phyloP scores from a whole-genome alignment of 2,329 filamentous ascomycete genomes.

The Ceratocystis albifundus region DNA sequence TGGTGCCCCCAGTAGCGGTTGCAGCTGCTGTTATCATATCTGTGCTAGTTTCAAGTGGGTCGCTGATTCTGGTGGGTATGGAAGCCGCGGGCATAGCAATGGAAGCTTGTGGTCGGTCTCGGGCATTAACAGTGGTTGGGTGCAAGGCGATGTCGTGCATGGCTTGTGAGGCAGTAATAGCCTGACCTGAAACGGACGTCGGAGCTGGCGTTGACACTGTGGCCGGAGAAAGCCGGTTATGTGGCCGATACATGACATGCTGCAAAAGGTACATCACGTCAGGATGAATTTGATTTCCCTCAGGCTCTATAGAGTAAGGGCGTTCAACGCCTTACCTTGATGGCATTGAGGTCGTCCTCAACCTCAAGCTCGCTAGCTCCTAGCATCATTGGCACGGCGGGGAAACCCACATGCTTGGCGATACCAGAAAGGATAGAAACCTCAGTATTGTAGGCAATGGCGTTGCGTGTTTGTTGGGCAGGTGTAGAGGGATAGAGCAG shows the following conservation, averaged over 20 bases:
- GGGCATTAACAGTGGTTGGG: neutral
- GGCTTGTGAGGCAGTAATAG: neutral
- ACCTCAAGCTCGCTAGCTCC: conserved; percentile 61
- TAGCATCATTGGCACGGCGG: conserved; percentile 76
- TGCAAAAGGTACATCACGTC: conserved; percentile 16
- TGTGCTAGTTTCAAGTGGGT: neutral
- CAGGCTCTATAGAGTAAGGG: conserved; percentile 9
- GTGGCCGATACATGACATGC: conserved; percentile 20
- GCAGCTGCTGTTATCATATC: neutral
- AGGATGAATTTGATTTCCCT: conserved; percentile 15
- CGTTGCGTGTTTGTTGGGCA: conserved; percentile 68
- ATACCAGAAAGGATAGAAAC: conserved; percentile 83
- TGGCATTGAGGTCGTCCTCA: conserved; percentile 78
- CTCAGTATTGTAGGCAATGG: conserved; percentile 86
- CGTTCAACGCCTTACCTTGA: conserved; percentile 49
- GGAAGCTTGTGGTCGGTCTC: conserved; percentile 7
- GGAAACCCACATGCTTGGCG: conserved; percentile 92
- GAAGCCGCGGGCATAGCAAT: neutral
- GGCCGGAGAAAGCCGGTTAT: conserved; percentile 10
- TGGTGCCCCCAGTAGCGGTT: neutral
- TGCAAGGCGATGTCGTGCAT: neutral
- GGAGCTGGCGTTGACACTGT: conserved; percentile 1
- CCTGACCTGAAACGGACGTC: neutral
- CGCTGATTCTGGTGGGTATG: neutral
- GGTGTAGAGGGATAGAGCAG: conserved; percentile 68